Conservation (phyloP, 257 asterid genomes). For the Solanum verrucosum region DNA sequence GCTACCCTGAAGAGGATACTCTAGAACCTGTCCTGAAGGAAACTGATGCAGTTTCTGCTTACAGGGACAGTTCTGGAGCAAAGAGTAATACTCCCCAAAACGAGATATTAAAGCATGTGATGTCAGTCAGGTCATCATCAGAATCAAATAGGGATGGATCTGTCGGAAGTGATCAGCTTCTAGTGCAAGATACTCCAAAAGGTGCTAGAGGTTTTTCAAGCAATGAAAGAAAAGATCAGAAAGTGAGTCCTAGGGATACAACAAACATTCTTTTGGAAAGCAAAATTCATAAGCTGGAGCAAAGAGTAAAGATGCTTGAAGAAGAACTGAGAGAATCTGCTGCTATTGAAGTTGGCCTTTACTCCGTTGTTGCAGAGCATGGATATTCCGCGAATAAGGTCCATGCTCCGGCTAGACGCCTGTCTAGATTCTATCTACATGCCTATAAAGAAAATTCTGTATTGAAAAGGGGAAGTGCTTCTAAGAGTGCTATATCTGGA, state of each 20-base stretch:
- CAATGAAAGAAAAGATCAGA: slow-evolving; percentile 30
- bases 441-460: slow-evolving; percentile 45
- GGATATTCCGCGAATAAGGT: slow-evolving; percentile 62
- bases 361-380: slow-evolving; percentile 78
- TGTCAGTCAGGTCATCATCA: slow-evolving; percentile 46
- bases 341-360: slow-evolving; percentile 68
- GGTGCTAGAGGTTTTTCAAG: slow-evolving; percentile 6
- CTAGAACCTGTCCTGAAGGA: slow-evolving; percentile 6
- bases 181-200: slow-evolving; percentile 13
- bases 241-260: slow-evolving; percentile 33
- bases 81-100: slow-evolving; percentile 13
- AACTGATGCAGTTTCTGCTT: slow-evolving; percentile 15
- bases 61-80: slow-evolving; percentile 9
- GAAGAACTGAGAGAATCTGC: slow-evolving; percentile 82
- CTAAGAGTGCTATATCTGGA: slow-evolving; percentile 80
- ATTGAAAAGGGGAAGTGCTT: slow-evolving; percentile 62
- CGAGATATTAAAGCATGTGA: slow-evolving; percentile 37
- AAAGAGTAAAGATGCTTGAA: slow-evolving; percentile 57
- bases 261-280: slow-evolving; percentile 37
- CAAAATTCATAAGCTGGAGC: slow-evolving; percentile 41
- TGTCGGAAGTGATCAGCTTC: slow-evolving; percentile 20
- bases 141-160: slow-evolving; percentile 43
- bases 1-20: slow-evolving; percentile 8
- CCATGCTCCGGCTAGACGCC: slow-evolving; percentile 86
- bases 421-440: slow-evolving; percentile 69